Percentiles rank a stretch among this genome's conserved stretches.
phyloP scores from a whole-genome alignment of 1,284 basidiomycete species.

The Pseudomicrostroma phylloplanum region DNA sequence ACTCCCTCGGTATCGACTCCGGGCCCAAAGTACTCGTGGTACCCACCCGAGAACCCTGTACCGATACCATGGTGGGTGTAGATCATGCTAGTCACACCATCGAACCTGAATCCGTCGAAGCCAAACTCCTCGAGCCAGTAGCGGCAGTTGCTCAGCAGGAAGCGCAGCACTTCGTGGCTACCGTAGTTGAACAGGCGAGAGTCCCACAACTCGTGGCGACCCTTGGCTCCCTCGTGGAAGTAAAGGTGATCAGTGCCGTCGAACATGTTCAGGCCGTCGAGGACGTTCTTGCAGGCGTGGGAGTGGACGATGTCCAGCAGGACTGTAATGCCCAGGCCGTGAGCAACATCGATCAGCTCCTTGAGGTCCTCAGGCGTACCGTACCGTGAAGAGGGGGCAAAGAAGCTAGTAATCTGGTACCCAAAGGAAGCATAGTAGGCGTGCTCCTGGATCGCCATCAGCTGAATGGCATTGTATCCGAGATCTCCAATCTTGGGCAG shows the following conservation, averaged over 20 bases:
- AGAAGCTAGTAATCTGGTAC: slow-evolving; percentile 95
- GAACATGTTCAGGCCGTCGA: slow-evolving; percentile 90
- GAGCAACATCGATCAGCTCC: slow-evolving; percentile 88
- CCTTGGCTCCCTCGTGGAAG: slow-evolving; percentile 87
- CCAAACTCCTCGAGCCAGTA: slow-evolving; percentile 92
- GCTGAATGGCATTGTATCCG: slow-evolving; percentile 93
- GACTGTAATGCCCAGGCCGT: slow-evolving; percentile 84
- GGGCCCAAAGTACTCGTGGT: slow-evolving; percentile 93
- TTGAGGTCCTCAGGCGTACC: slow-evolving; percentile 84
- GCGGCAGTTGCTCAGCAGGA: slow-evolving; percentile 86
- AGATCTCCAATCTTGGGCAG: slow-evolving; percentile 81
- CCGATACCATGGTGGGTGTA: slow-evolving; percentile 94
- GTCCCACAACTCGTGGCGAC: slow-evolving; percentile 94
- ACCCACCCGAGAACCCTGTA: slow-evolving; percentile 91
- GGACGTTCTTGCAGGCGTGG: slow-evolving; percentile 93
- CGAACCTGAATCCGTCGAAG: slow-evolving; percentile 96
- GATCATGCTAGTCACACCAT: slow-evolving; percentile 99
- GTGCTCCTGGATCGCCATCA: slow-evolving; percentile 81
- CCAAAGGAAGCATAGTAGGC: slow-evolving; percentile 99
- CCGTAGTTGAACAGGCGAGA: slow-evolving; percentile 84
- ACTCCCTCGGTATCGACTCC: slow-evolving; percentile 80
- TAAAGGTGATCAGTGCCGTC: slow-evolving; percentile 94
- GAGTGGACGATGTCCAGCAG: slow-evolving; percentile 95
- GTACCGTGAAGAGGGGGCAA: slow-evolving; percentile 90
- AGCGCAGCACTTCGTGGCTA: slow-evolving; percentile 84